Base-by-base conservation (phyloP, 768 basidiomycete species). In the Porphyrellus cyaneotinctus region DNA sequence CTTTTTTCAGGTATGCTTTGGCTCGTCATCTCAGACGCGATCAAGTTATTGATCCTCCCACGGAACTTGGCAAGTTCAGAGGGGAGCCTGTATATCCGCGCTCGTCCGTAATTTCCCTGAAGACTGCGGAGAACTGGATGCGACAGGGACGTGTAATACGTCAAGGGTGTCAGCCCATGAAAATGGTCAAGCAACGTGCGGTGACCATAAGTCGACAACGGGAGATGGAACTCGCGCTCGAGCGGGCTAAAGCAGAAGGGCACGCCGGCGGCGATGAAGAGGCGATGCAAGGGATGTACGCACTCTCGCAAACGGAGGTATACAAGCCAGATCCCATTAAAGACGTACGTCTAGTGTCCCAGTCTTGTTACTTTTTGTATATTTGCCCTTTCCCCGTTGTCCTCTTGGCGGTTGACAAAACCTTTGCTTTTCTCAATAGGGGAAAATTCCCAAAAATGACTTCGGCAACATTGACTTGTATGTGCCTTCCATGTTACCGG, bases 401-500 rank as follows among this genome's bases (percentile, higher is more conserved):
- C 31, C 18, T 37, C 28, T 41, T 37, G 47, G 28, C 18, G 30
- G 37, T 22, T 57, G 24, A 60, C 48, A 36, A 57, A 47, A 47
- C 17, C 3, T 32, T 51, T 44, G 18, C 49, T 36, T 52, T 57
- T 64, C 56, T 23, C 44, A 36, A 24, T 63, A 98, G 95, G 95
- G 95, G 30, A 84, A 82, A 66, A 81, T 99, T 28, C 94, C 94
- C 7, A 95, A 91, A 73, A 99, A 99, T 63, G 83, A 86, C 58
- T 99, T 95, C 67, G 95, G 95, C 17, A 99, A 97, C 67, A 89
- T 99, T 58, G 95, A 99, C 71, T 72, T 99, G 23, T 99, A 95
- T 68, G 91, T 90, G 23, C 87, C 91, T 26, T 86, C 91, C 4
- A 99, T 99, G 97, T 77, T 98, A 28, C 97, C 97, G 2, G 71